phyloP scores from a whole-genome alignment of 192 early-diverging fungal species.

The Borealophlyctis nickersoniae region DNA sequence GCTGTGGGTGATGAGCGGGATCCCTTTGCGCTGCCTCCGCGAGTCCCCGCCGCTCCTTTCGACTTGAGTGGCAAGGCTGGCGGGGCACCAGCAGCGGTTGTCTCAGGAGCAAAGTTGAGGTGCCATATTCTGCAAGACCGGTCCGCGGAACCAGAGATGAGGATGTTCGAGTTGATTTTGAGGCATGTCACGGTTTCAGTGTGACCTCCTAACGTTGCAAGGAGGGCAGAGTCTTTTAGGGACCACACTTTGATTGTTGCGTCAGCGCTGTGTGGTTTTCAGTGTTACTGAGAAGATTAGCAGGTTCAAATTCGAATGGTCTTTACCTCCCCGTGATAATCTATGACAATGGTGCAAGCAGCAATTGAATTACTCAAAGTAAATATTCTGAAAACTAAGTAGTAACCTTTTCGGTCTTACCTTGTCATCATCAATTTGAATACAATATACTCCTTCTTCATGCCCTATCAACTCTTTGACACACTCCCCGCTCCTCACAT shows the following conservation, averaged over 20 bases:
- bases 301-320: background rate
- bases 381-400: background rate
- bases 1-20: too few relatives aligned
- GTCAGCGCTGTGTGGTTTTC: slow-evolving; percentile 22
- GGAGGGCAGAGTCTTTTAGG: slow-evolving; percentile 2
- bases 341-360: background rate
- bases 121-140: slow-evolving; percentile 34
- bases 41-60: background rate
- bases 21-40: background rate
- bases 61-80: background rate
- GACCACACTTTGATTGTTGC: slow-evolving; percentile 21
- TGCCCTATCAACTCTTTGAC: slow-evolving; percentile 25
- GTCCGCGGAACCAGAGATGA: slow-evolving; percentile 34
- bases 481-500: slow-evolving; percentile 12
- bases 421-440: slow-evolving; percentile 23
- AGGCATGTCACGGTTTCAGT: slow-evolving; percentile 29
- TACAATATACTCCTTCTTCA: slow-evolving; percentile 20
- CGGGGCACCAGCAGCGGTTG: background rate
- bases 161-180: background rate
- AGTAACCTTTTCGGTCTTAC: background rate
- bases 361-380: too few relatives aligned
- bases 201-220: slow-evolving; percentile 15
- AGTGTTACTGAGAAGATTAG: background rate
- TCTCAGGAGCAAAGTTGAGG: background rate
- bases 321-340: slow-evolving; percentile 18